phyloP scores from a whole-genome alignment of 2,329 filamentous ascomycete genomes.

The Phoma sp. region DNA sequence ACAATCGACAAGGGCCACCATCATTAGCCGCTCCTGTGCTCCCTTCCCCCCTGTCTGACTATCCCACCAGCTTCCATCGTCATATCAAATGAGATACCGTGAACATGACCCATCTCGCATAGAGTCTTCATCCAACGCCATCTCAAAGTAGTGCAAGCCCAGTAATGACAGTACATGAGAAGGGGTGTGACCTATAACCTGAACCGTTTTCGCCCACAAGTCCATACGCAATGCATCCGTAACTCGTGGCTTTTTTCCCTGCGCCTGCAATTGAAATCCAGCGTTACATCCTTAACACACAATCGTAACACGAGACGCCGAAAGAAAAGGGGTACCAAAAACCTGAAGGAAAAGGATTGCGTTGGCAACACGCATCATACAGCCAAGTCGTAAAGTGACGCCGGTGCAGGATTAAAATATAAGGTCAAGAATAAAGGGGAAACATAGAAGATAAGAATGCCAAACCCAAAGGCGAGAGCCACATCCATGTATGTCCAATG shows the following conservation, averaged over 20 bases:
- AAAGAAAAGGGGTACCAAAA: slow-evolving; percentile 5
- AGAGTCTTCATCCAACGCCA: slow-evolving; percentile 27
- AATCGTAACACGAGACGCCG: slow-evolving; percentile 11
- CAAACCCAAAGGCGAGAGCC: slow-evolving; percentile 4
- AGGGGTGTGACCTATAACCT: slow-evolving; percentile 28
- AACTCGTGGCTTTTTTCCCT: slow-evolving; percentile 19
- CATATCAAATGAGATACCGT: slow-evolving; percentile 19
- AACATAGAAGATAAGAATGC: slow-evolving; percentile 9
- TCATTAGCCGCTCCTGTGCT: slow-evolving; percentile 28
- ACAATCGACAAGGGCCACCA: slow-evolving; percentile 44
- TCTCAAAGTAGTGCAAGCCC: not conserved
- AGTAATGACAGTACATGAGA: slow-evolving; percentile 30
- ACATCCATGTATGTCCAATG: not conserved
- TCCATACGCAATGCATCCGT: slow-evolving; percentile 35
- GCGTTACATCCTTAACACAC: slow-evolving; percentile 21
- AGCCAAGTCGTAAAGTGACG: slow-evolving; percentile 28
- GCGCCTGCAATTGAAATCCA: slow-evolving; percentile 25
- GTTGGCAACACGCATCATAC: slow-evolving; percentile 36
- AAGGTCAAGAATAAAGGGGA: slow-evolving; percentile 16
- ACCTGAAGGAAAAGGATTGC: slow-evolving; percentile 18
- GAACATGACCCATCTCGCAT: slow-evolving; percentile 38
- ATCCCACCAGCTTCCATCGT: slow-evolving; percentile 4
- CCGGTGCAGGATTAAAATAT: slow-evolving; percentile 38
- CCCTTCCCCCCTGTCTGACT: slow-evolving; percentile 8
- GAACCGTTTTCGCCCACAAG: slow-evolving; percentile 34